Conservation (phyloP, 352 stramenopile species). For the Phytophthora multivora region DNA sequence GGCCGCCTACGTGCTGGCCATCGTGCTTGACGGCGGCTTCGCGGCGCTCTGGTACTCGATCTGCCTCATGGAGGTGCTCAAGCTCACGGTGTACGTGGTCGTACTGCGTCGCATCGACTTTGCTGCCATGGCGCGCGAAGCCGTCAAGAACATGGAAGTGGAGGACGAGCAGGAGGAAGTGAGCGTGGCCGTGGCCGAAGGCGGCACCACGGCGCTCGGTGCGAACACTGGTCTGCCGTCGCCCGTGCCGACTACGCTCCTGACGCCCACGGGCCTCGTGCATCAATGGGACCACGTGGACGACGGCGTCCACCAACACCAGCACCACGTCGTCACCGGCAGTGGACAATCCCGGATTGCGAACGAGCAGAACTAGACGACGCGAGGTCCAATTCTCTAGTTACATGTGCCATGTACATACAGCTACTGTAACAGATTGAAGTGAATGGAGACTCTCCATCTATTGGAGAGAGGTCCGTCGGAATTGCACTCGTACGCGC, state of each 20-base stretch:
- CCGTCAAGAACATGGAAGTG: conserved; percentile 38
- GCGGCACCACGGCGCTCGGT: conserved; percentile 25
- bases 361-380: not conserved
- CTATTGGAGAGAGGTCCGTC: not conserved
- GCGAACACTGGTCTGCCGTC: conserved; percentile 32
- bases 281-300: conserved; percentile 32
- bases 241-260: conserved; percentile 27
- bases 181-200: conserved; percentile 24
- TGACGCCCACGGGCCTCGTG: conserved; percentile 27
- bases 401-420: too few species aligned
- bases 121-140: conserved; percentile 22
- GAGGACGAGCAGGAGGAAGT: conserved; percentile 30
- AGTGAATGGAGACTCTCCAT: not conserved
- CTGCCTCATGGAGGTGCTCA: conserved; percentile 37
- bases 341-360: not conserved
- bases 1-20: conserved; percentile 26
- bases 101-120: conserved; percentile 33
- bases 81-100: conserved; percentile 27
- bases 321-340: not conserved
- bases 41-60: conserved; percentile 37
- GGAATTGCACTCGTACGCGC: not conserved
- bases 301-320: conserved; percentile 27
- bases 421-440: too few species aligned
- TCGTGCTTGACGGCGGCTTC: conserved; percentile 28
- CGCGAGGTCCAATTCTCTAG: conserved; percentile 14